Evolutionary conservation across 331 rosid species (phyloP), one percentile per base, ranked within the genome.

Genomic region (Erythrophleum ivorense): DNA sequence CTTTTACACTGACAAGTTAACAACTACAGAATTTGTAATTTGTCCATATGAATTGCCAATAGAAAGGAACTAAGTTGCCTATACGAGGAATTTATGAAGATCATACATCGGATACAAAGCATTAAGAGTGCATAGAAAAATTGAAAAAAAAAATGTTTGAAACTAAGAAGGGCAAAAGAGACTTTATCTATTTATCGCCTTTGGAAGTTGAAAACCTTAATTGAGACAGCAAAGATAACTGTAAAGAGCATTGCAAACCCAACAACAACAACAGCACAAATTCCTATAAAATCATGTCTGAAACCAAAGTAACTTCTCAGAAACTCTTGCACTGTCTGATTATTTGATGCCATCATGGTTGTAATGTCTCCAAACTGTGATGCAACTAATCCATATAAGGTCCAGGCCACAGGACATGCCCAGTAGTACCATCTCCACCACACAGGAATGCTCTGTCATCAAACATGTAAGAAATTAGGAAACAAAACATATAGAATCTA

Each of bases 351-450:
- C 66, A 91, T 67, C 15, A 11, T 3, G 5, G 60, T 45, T 15
- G 78, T 84, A 21, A 88, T 15, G 54, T 94, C 90, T 77, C 94
- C 97, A 77, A 77, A 94, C 49, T 91, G 94, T 38, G 97, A 89
- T 46, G 78, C 88, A 50, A 88, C 16, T 67, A 92, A 41, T 71
- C 97, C 93, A 80, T 92, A 94, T 72, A 92, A 71, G 18, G 88
- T 91, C 97, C 97, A 92, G 0, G 98, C 88, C 67, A 90, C 18
- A 4, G 94, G 94, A 75, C 86, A 77, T 31, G 54, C 82, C 97
- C 98, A 91, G 52, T 88, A 86, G 75, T 85, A 94, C 97, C 95
- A 91, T 83, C 90, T 88, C 98, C 97, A 94, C 97, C 97, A 90
- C 53, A 92, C 81, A 6, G 97, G 97, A 34, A 90, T 88, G 31